Evolutionary conservation across 202 grass and related monocot species (phyloP).

Genomic region (Digitaria exilis): DNA sequence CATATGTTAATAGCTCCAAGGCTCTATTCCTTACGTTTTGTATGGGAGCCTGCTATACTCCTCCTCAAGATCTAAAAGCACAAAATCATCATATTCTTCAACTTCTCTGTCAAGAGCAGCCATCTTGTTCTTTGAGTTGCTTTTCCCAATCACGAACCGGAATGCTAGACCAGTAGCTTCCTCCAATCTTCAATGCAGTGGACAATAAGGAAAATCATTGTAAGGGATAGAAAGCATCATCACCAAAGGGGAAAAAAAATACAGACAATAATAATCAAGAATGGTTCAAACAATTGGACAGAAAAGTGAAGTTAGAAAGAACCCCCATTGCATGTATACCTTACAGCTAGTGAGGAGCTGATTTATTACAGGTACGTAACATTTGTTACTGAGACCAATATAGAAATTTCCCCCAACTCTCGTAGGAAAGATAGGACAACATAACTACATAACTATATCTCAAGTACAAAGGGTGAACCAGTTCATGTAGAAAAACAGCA

Average conservation of each 20-base stretch:
- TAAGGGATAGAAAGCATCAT: constrained; percentile 18
- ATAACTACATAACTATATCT: constrained; percentile 3
- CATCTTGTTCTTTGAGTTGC: constrained; percentile 90
- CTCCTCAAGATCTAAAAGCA: constrained; percentile 89
- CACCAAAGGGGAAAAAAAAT: constrained; percentile 15
- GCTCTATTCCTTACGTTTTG: constrained; percentile 73
- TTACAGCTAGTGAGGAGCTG: background rate
- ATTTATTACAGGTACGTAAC: background rate
- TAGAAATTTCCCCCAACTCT: background rate
- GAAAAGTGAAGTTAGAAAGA: background rate
- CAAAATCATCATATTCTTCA: constrained; percentile 95
- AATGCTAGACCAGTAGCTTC: constrained; percentile 88
- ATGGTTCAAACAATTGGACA: background rate
- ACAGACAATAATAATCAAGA: background rate
- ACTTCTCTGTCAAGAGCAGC: constrained; percentile 71
- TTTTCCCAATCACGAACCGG: constrained; percentile 92
- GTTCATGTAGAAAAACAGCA: constrained; percentile 15
- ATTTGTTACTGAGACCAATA: background rate
- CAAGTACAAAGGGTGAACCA: constrained; percentile 12
- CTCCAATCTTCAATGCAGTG: constrained; percentile 69
- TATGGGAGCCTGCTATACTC: constrained; percentile 98
- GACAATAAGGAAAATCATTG: constrained; percentile 10
- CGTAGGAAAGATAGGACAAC: background rate
- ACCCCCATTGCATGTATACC: background rate
- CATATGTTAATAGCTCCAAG: background rate